phyloP scores from a whole-genome alignment of 805 yeast species.

The Lachancea mirantina region DNA sequence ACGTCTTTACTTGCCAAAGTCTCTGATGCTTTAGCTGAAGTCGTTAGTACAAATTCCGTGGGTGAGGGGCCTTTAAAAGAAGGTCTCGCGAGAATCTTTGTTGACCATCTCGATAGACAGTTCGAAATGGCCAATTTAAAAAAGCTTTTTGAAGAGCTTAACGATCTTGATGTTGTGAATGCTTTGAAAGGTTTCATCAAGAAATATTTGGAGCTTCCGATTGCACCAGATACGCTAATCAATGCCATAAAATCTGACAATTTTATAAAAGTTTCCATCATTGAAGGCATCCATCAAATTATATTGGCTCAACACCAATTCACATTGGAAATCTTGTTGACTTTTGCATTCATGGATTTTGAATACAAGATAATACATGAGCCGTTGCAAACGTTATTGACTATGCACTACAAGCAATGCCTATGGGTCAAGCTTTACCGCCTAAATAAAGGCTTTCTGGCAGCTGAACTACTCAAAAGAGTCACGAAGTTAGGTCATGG shows the following conservation, averaged over 20 bases:
- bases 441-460: constrained; percentile 18
- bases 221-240: constrained; percentile 7
- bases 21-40: constrained; percentile 32
- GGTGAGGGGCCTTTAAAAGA: constrained; percentile 30
- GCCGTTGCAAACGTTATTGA: constrained; percentile 18
- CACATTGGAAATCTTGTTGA: constrained; percentile 29
- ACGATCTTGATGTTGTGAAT: constrained; percentile 33
- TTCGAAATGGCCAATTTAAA: constrained; percentile 35
- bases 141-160: constrained; percentile 36
- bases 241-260: constrained; percentile 20
- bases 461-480: constrained; percentile 14
- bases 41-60: constrained; percentile 30
- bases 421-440: constrained; percentile 21
- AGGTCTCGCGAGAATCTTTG: constrained; percentile 33
- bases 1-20: constrained; percentile 31
- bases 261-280: constrained; percentile 18
- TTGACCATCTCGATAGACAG: constrained; percentile 34
- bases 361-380: constrained; percentile 24
- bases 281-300: constrained; percentile 26
- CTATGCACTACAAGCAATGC: constrained; percentile 22
- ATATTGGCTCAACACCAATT: constrained; percentile 27
- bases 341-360: constrained; percentile 34
- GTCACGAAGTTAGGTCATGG: constrained; percentile 24
- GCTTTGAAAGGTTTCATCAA: constrained; percentile 33
- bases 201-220: constrained; percentile 10